Evolutionary conservation across 257 asterid species (phyloP).

Genomic region (Rauvolfia tetraphylla): DNA sequence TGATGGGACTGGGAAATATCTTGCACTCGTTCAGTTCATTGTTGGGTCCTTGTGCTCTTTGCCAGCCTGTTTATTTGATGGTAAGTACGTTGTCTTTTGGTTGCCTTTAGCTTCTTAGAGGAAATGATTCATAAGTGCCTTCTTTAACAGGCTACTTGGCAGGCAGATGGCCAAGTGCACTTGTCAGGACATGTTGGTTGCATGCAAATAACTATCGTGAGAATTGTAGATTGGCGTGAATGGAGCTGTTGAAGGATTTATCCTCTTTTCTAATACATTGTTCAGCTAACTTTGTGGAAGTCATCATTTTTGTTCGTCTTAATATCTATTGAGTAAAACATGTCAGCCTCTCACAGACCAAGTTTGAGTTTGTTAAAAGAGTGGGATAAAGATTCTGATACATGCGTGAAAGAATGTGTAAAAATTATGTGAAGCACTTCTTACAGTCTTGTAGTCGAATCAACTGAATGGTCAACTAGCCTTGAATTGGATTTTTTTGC

Average conservation of each 20-base stretch:
- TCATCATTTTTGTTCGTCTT: neutral
- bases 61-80: constrained; percentile 1
- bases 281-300: neutral
- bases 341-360: neutral
- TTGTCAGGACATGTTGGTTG: neutral
- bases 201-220: neutral
- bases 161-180: constrained; percentile 6
- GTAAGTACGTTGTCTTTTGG: neutral
- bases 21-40: neutral
- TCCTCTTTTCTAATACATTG: too few species aligned
- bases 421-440: neutral
- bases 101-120: constrained; percentile 2
- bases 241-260: neutral
- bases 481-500: neutral
- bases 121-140: neutral
- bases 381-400: neutral
- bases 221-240: neutral
- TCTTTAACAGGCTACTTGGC: constrained; percentile 13
- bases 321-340: neutral
- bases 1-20: too few species aligned
- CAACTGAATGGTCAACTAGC: too few species aligned
- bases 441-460: neutral
- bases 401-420: neutral
- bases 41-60: constrained; percentile 2
- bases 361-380: neutral